phyloP scores from a whole-genome alignment of 768 basidiomycete species.

The Naganishia friedmannii region DNA sequence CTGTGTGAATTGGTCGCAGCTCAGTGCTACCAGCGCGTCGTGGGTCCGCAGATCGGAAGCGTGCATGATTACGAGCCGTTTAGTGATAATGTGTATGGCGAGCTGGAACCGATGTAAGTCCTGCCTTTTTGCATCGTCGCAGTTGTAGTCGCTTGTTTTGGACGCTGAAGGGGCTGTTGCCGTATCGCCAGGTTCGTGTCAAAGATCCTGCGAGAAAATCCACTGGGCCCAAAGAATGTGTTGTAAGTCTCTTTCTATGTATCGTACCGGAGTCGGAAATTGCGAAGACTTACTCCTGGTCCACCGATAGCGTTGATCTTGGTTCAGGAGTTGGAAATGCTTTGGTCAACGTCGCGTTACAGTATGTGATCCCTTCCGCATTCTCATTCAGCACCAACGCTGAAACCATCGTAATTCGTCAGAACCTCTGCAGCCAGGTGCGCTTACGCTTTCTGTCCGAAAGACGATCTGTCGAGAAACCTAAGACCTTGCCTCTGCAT shows the following conservation, averaged over 20 bases:
- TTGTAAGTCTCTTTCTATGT: slow-evolving; percentile 53
- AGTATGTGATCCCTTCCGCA: not conserved
- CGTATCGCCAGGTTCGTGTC: slow-evolving; percentile 57
- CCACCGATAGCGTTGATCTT: slow-evolving; percentile 61
- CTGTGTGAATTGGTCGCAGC: slow-evolving; percentile 55
- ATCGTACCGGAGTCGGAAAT: not conserved
- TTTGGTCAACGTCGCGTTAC: slow-evolving; percentile 66
- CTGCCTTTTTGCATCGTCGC: too few relatives aligned
- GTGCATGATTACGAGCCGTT: slow-evolving; percentile 78
- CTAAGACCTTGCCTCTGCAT: not conserved
- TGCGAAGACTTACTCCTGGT: not conserved
- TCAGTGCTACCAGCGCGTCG: slow-evolving; percentile 87
- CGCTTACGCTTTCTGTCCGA: not conserved
- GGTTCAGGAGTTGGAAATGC: slow-evolving; percentile 86
- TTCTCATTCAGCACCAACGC: not conserved
- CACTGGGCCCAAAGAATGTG: slow-evolving; percentile 61
- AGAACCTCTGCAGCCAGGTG: slow-evolving; percentile 45
- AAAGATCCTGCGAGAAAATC: slow-evolving; percentile 62
- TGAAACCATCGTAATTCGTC: not conserved
- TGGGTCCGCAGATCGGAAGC: slow-evolving; percentile 80
- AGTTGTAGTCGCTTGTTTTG: too few relatives aligned
- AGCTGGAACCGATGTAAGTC: slow-evolving; percentile 47
- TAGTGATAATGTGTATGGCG: slow-evolving; percentile 56
- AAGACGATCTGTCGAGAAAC: too few relatives aligned
- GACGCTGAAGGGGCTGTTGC: too few relatives aligned